Percentiles rank a stretch among this genome's conserved stretches.
phyloP scores from a whole-genome alignment of 345 rosid species.

The Kandelia obovata region DNA sequence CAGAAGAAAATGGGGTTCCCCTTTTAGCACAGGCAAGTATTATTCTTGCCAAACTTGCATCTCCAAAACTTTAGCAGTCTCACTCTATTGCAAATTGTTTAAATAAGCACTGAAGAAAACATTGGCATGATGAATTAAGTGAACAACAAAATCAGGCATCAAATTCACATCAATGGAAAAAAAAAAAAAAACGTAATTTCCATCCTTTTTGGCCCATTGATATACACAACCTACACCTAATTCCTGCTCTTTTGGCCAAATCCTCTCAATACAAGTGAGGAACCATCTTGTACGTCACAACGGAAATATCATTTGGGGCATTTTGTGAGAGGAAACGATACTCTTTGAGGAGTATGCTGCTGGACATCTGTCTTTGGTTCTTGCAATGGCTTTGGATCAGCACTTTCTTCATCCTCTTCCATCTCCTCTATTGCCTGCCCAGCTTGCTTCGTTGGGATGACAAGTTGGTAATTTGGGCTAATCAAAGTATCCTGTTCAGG shows the following conservation, averaged over 20 bases:
- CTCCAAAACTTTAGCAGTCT: too few relatives aligned
- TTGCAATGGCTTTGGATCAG: slow-evolving; percentile 49
- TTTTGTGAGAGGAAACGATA: slow-evolving; percentile 68
- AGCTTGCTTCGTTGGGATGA: slow-evolving; percentile 52
- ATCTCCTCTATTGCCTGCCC: slow-evolving; percentile 60
- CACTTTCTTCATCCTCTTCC: slow-evolving; percentile 71
- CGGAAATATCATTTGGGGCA: slow-evolving; percentile 38
- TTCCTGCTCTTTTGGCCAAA: neutral
- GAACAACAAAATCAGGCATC: too few relatives aligned
- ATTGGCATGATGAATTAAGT: too few relatives aligned
- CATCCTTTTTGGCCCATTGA: too few relatives aligned
- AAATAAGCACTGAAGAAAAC: too few relatives aligned
- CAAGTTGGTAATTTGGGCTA: slow-evolving; percentile 77
- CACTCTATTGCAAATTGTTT: too few relatives aligned
- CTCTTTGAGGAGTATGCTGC: slow-evolving; percentile 48
- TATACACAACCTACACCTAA: neutral
- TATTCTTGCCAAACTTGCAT: too few relatives aligned
- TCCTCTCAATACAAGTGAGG: neutral
- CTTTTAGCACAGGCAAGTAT: too few relatives aligned
- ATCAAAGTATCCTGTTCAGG: slow-evolving; percentile 80
- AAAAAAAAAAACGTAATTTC: too few relatives aligned
- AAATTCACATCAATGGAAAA: too few relatives aligned
- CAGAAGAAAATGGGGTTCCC: too few relatives aligned
- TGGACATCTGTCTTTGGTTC: slow-evolving; percentile 47
- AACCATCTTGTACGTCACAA: too few relatives aligned